These are phyloP conservation scores for Smithsoniella earleae DNA, from an alignment of 163 green algal species.

Conservation along the genomic window DNA sequence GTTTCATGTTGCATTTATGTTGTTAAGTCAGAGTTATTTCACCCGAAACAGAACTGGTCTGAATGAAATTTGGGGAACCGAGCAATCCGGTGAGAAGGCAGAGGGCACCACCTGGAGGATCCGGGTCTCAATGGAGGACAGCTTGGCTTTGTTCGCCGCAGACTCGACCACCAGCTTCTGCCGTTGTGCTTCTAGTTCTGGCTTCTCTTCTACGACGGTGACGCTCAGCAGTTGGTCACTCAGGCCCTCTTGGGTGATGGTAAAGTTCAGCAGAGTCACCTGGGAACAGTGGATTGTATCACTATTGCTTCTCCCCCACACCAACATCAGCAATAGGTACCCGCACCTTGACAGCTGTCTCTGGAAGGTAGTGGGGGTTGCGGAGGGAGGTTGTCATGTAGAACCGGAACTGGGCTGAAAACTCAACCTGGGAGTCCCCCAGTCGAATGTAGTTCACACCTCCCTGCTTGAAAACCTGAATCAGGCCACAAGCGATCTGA, in stretches of 20 bases:
- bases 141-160: constrained; percentile 28
- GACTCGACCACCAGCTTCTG: constrained; percentile 40
- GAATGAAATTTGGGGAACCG: no score
- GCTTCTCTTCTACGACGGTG: constrained; percentile 61
- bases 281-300: constrained; percentile 19
- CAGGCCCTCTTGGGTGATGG: constrained; percentile 62
- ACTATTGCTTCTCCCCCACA: no score
- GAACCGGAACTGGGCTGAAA: constrained; percentile 59
- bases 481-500: not conserved
- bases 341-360: constrained; percentile 59
- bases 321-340: no score
- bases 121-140: constrained; percentile 16
- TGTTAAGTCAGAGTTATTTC: no score
- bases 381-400: constrained; percentile 78
- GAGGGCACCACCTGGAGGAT: constrained; percentile 31
- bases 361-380: constrained; percentile 75
- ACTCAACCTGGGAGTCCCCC: constrained; percentile 64
- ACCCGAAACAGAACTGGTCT: no score
- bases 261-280: constrained; percentile 71
- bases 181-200: constrained; percentile 59
- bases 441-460: constrained; percentile 61
- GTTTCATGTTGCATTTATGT: no score
- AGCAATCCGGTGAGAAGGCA: no score
- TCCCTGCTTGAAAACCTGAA: constrained; percentile 44
- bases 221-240: constrained; percentile 67